Conservation (phyloP, 345 rosid genomes). For the Aurinia saxatilis region DNA sequence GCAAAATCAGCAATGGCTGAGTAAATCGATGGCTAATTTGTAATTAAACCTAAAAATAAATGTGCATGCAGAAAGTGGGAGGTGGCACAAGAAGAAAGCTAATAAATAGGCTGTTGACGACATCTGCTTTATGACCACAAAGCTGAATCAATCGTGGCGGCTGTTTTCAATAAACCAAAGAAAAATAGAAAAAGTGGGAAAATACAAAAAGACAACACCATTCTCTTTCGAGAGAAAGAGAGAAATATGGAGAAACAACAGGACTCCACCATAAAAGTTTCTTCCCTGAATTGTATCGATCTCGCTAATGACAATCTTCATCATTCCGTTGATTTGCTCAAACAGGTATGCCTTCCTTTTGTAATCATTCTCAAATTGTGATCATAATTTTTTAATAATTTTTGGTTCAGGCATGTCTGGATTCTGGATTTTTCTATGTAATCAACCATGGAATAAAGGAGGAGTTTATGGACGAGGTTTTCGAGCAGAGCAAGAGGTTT, state of each 20-base stretch:
- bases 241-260: not conserved
- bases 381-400: not conserved
- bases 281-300: conserved; percentile 23
- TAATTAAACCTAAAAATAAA: too few relatives aligned
- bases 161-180: too few relatives aligned
- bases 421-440: conserved; percentile 77
- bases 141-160: too few relatives aligned
- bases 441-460: conserved; percentile 64
- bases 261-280: not conserved
- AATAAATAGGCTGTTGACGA: too few relatives aligned
- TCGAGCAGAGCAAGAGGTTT: conserved; percentile 52
- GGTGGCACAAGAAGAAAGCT: too few relatives aligned
- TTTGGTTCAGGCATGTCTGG: conserved; percentile 61
- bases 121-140: too few relatives aligned
- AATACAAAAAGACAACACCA: too few relatives aligned
- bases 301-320: conserved; percentile 17
- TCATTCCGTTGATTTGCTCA: conserved; percentile 6
- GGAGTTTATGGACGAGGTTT: conserved; percentile 59
- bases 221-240: not conserved
- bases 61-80: too few relatives aligned
- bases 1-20: too few relatives aligned
- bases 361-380: not conserved
- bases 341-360: not conserved
- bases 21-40: too few relatives aligned
- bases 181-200: too few relatives aligned